Evolutionary conservation across 495 filamentous ascomycete species (phyloP).

Genomic region (Opeltia flavorubescens): DNA sequence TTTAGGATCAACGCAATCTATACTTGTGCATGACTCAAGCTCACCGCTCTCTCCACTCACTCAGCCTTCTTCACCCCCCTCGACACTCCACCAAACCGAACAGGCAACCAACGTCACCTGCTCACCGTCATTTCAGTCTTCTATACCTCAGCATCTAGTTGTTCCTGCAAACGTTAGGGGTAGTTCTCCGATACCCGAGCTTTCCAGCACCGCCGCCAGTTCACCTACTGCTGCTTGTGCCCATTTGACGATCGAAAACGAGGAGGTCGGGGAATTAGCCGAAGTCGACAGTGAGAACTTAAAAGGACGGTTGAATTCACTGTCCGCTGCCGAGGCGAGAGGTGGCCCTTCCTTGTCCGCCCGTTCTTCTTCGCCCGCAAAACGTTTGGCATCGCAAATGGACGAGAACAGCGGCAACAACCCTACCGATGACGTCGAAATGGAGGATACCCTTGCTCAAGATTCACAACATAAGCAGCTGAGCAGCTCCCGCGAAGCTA

Average conservation of each 20-base stretch:
- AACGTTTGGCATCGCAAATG: slow-evolving; percentile 19
- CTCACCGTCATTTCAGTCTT: slow-evolving; percentile 6
- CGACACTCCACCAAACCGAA: not conserved
- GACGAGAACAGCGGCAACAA: not conserved
- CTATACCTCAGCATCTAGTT: slow-evolving; percentile 10
- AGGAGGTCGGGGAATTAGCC: slow-evolving; percentile 39
- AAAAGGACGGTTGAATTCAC: slow-evolving; percentile 6
- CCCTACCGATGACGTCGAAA: slow-evolving; percentile 10
- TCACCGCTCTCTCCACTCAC: not conserved
- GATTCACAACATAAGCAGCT: not conserved
- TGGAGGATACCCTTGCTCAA: slow-evolving; percentile 6
- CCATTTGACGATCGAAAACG: slow-evolving; percentile 51
- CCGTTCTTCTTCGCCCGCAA: slow-evolving; percentile 17
- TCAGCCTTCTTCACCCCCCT: not conserved
- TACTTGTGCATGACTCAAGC: slow-evolving; percentile 1
- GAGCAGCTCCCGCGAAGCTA: not conserved
- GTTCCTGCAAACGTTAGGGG: slow-evolving; percentile 8
- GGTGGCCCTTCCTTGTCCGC: slow-evolving; percentile 5
- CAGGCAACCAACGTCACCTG: not conserved
- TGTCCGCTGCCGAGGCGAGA: slow-evolving; percentile 5
- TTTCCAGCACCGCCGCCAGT: slow-evolving; percentile 27
- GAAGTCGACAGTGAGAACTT: slow-evolving; percentile 19
- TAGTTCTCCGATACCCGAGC: slow-evolving; percentile 14
- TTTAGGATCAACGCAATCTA: not conserved
- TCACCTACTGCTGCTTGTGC: slow-evolving; percentile 62